Evolutionary conservation across 2,329 filamentous ascomycete genomes (phyloP).

Genomic region (Hortaea sp.): DNA sequence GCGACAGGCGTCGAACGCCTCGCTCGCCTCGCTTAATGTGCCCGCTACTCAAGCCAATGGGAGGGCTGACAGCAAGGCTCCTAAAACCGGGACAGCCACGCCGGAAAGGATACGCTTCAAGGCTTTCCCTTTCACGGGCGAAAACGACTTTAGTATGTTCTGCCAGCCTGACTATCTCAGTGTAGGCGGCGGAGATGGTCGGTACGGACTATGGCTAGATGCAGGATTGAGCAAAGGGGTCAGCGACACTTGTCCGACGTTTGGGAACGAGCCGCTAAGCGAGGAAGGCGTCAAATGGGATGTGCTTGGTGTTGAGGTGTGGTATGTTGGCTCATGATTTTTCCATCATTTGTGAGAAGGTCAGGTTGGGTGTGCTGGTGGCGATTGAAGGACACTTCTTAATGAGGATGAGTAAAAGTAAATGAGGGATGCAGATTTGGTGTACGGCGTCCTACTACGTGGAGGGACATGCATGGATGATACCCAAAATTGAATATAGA

Average conservation of each 20-base stretch:
- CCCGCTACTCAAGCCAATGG: conserved; percentile 4
- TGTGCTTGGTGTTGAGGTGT: conserved; percentile 81
- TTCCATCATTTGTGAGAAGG: not conserved
- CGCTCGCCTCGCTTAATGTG: conserved; percentile 17
- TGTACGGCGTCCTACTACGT: not conserved
- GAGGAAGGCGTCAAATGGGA: conserved; percentile 90
- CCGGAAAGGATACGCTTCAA: conserved; percentile 84
- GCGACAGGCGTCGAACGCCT: conserved; percentile 16
- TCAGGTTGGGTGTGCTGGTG: too few relatives aligned
- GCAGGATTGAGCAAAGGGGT: conserved; percentile 74
- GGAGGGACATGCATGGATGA: not conserved
- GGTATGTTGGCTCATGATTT: conserved; percentile 62
- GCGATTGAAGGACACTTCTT: not conserved
- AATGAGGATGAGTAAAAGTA: not conserved
- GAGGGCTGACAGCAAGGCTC: not conserved
- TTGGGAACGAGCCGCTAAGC: conserved; percentile 87
- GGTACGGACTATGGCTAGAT: conserved; percentile 90
- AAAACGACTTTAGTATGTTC: conserved; percentile 95
- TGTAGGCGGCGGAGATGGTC: conserved; percentile 76
- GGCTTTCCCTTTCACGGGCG: conserved; percentile 88
- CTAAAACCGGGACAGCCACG: conserved; percentile 30
- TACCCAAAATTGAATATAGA: not conserved
- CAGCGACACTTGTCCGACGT: conserved; percentile 76
- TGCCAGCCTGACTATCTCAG: conserved; percentile 80
- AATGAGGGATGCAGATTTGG: not conserved